These are phyloP conservation scores for Gaertneriomyces sp. DNA, from an alignment of 192 early-diverging fungal species.

Conservation along the genomic window DNA sequence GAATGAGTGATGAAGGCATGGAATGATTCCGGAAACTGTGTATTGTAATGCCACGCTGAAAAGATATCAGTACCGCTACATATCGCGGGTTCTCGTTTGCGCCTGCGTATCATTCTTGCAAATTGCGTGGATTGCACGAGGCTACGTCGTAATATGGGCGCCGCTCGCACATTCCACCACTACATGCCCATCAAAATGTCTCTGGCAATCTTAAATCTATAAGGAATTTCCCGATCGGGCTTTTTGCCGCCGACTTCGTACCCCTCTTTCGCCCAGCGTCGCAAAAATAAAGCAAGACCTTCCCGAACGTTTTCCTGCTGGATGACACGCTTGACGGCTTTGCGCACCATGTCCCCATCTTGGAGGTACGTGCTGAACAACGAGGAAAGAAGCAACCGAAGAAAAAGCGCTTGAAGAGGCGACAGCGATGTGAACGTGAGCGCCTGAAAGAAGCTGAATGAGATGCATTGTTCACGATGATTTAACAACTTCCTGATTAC, in stretches of 20 bases:
- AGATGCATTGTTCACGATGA: conserved; percentile 67
- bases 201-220: no score
- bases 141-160: no score
- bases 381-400: conserved; percentile 24
- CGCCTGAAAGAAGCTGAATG: conserved; percentile 59
- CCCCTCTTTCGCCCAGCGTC: conserved; percentile 64
- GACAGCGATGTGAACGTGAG: conserved; percentile 55
- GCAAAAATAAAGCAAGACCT: conserved; percentile 80
- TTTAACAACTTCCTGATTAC: conserved; percentile 61
- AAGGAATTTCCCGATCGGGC: conserved; percentile 53
- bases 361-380: conserved; percentile 17
- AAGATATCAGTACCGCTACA: no score
- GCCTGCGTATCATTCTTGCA: no score
- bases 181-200: no score
- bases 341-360: conserved; percentile 12
- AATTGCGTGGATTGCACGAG: no score
- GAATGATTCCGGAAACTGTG: no score
- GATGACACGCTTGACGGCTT: conserved; percentile 27
- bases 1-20: no score
- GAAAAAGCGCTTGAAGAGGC: conserved; percentile 39
- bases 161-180: no score
- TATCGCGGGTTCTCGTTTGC: no score
- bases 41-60: no score
- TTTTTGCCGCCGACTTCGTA: conserved; percentile 51
- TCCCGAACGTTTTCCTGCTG: conserved; percentile 61